Base-by-base conservation (phyloP, 179 eudicot genomes). In the Silene coronaria region DNA sequence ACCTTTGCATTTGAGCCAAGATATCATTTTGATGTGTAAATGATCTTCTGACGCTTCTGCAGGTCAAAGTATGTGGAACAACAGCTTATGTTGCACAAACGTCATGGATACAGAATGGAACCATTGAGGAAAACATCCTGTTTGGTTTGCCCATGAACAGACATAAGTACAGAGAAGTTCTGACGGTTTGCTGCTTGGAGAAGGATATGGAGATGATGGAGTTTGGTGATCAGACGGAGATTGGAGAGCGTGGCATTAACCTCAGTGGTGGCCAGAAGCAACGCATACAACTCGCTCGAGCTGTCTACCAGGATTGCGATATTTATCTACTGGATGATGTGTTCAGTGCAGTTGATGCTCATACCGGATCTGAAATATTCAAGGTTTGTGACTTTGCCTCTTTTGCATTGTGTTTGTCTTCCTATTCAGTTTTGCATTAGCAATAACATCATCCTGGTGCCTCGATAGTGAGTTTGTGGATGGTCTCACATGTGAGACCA, bases 41-140 rank as follows among this genome's bases (percentile, higher is more conserved):
- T 6, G 34, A 21, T 70, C 60, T 55, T 70, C 65, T 57, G 71
- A 57, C 21, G 46, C 32, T 66, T 34, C 26, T 73, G 70, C 81
- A 94, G 98, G 87, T 89, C 3, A 86, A 70, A 74, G 96, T 96
- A 30, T 91, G 90, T 77, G 99, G 99, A 12, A 88, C 82, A 24
- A 96, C 99, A 60, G 99, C 97, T 42, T 96, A 93, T 73, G 99
- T 93, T 68, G 97, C 99, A 10, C 99, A 96, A 79, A 93, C 97
- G 9, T 77, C 99, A 57, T 96, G 99, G 99, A 96, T 96, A 65
- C 97, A 96, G 72, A 96, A 86, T 76, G 99, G 97, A 66, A 93
- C 97, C 2, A 88, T 96, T 58, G 82, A 93, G 80, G 96, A 91
- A 38, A 96, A 96, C 74, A 93, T 96, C 67, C 80, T 88, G 36